Conservation (phyloP, 2,329 filamentous ascomycete species). For the Pseudocercospora musae region DNA sequence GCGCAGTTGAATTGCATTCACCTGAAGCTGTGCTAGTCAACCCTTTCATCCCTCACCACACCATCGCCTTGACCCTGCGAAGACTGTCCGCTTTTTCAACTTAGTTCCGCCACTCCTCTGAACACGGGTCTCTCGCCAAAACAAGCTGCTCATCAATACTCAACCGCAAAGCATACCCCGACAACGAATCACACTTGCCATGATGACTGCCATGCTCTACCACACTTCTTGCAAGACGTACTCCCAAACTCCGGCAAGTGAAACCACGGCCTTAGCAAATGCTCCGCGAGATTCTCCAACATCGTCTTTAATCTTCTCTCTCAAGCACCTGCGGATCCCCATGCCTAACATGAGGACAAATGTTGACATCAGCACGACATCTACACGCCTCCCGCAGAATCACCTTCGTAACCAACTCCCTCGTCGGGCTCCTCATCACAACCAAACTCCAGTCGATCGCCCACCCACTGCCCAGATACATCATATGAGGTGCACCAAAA, state of each 20-base stretch:
- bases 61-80: not conserved
- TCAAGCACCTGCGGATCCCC: not conserved
- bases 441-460: not conserved
- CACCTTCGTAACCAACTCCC: not conserved
- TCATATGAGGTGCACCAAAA: not conserved
- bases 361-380: not conserved
- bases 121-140: conserved; percentile 7
- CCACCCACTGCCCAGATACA: not conserved
- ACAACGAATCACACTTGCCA: not conserved
- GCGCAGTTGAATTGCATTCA: not conserved
- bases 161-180: conserved; percentile 2
- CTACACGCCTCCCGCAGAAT: not conserved
- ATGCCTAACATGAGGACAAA: conserved; percentile 6
- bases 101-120: conserved; percentile 1
- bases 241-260: conserved; percentile 1
- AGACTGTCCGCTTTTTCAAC: conserved; percentile 1
- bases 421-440: not conserved
- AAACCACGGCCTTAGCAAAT: not conserved
- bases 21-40: not conserved
- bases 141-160: conserved; percentile 3
- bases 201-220: conserved; percentile 6
- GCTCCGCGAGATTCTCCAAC: not conserved
- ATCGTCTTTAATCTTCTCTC: not conserved
- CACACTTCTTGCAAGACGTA: not conserved
- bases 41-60: not conserved